Evolutionary conservation across 768 basidiomycete genomes (phyloP), one percentile per base, ranked within the genome.

Genomic region (Mycena capillaripes): DNA sequence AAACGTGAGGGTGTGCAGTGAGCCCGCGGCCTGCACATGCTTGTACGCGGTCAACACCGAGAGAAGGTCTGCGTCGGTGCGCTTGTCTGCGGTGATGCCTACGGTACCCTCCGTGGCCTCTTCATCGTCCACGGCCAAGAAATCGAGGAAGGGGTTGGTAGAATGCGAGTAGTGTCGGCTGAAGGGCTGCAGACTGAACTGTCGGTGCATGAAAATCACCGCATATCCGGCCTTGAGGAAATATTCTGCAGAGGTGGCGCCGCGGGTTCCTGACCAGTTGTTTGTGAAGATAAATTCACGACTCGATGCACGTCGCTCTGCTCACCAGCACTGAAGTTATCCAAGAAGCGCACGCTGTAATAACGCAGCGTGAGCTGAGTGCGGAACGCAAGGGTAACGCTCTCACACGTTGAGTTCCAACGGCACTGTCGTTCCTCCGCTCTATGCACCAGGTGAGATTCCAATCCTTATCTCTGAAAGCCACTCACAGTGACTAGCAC

Each of bases 321-420:
- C 92, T 71, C 56, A 94, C 96, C 96, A 70, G 98, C 97, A 82
- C 97, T 98, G 83, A 99, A 99, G 85, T 99, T 99, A 81, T 99
- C 97, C 32, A 99, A 87, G 81, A 98, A 99, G 60, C 98, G 95
- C 56, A 99, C 98, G 76, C 97, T 99, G 78, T n/a, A 75, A 72
- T 52, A 81, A 71, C 79, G 72, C 72, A 71, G 57, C 73, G 75
- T 81, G 72, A 80, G 78, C 76, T 71, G 74, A 72, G 68, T 70
- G 70, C 60, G 80, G 77, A 73, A 69, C 75, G 65, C 78, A 66
- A 75, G 69, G 69, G 75, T 68, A 80, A 78, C 70, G 68, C 66
- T 87, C 97, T 91, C 88, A 98, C 98, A 98, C 97, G 79, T 99
- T 99, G 86, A 97, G 94, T 86, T 99, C 98, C 70, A 99, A 85